Conservation (phyloP, 306 rosid genomes). For the Mucuna pruriens region DNA sequence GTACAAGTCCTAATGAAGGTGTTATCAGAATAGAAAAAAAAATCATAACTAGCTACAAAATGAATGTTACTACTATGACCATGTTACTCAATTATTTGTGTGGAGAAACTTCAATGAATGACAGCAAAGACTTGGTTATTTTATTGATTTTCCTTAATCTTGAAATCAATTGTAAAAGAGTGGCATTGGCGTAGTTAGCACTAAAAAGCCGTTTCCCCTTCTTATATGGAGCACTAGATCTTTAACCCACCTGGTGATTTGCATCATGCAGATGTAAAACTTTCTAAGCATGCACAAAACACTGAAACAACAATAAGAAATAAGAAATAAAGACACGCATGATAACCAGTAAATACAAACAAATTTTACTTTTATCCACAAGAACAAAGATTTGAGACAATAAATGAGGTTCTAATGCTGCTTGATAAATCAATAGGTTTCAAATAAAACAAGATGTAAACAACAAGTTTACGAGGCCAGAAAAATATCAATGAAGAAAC, state of each 20-base stretch:
- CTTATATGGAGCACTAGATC: conserved; percentile 4
- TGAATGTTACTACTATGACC: conserved; percentile 13
- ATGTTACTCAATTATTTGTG: conserved; percentile 11
- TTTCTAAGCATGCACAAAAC: background rate
- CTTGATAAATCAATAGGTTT: conserved; percentile 14
- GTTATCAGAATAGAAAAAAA: background rate
- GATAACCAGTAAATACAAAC: background rate
- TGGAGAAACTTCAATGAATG: conserved; percentile 14
- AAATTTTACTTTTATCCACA: background rate
- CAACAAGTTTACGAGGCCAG: background rate
- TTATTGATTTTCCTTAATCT: background rate
- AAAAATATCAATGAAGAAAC: background rate
- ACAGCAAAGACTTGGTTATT: background rate
- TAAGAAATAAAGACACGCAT: background rate
- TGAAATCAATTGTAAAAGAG: conserved; percentile 9
- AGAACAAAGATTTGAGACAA: background rate
- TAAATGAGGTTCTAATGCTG: background rate
- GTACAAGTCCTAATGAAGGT: background rate
- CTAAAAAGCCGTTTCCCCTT: background rate
- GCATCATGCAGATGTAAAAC: conserved; percentile 23
- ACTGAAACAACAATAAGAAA: conserved; percentile 12
- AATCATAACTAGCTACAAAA: background rate
- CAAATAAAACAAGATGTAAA: conserved; percentile 14
- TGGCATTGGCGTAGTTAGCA: background rate
- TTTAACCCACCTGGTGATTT: background rate